A percentile compares a stretch with the other conserved stretches of the same genome.
Evolutionary conservation across 2,329 filamentous ascomycete genomes (phyloP).

Genomic region (Apiospora koreana): DNA sequence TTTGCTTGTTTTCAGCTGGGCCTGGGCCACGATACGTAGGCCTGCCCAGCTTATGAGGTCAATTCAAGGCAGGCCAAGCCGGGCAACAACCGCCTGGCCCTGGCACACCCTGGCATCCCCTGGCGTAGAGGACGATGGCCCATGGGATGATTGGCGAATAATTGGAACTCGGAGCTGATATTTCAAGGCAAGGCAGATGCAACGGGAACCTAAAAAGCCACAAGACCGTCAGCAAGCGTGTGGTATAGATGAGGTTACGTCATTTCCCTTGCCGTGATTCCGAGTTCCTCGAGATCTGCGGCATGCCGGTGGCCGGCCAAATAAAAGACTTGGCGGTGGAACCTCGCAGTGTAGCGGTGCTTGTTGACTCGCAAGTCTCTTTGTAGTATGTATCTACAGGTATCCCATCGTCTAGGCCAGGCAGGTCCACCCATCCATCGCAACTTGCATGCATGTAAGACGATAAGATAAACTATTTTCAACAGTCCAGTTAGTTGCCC

Average conservation of each 20-base stretch:
- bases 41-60: not conserved
- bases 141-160: not conserved
- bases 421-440: not conserved
- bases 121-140: not conserved
- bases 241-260: not conserved
- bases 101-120: not conserved
- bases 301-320: not conserved
- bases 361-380: not conserved
- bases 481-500: constrained; percentile 12
- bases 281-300: not conserved
- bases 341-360: not conserved
- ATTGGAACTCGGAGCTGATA: not conserved
- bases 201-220: not conserved
- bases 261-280: not conserved
- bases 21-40: not conserved
- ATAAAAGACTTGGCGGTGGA: not conserved
- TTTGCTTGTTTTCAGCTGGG: constrained; percentile 1
- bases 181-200: not conserved
- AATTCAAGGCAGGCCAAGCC: not conserved
- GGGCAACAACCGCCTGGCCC: not conserved
- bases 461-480: constrained; percentile 17
- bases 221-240: not conserved
- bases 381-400: not conserved
- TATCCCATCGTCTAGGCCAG: not conserved
- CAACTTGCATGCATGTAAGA: not conserved